Conservation (phyloP, 1,139 yeast genomes). For the Pichia sp. region DNA sequence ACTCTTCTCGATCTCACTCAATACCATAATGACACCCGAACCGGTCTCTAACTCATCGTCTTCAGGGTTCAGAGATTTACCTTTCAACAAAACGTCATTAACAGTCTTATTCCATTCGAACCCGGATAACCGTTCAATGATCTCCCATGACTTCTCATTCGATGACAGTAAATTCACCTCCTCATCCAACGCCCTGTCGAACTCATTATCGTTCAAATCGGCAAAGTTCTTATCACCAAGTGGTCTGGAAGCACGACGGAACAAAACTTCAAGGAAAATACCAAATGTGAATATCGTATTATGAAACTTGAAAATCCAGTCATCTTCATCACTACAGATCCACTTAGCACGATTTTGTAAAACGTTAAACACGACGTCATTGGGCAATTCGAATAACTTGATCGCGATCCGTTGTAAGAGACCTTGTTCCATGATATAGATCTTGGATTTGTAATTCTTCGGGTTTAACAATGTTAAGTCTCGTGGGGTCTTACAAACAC, state of each 20-base stretch:
- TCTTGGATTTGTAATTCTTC: conserved; percentile 16
- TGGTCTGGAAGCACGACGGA: conserved; percentile 12
- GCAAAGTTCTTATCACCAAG: neutral
- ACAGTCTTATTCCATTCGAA: conserved; percentile 16
- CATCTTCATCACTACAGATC: conserved; percentile 12
- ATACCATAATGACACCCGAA: conserved; percentile 7
- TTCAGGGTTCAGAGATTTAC: conserved; percentile 1
- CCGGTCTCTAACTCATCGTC: conserved; percentile 5
- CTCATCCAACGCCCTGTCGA: neutral
- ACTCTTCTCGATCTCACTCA: conserved; percentile 7
- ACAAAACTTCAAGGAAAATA: conserved; percentile 19
- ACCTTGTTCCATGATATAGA: conserved; percentile 14
- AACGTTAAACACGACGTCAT: neutral
- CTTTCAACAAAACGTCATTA: too few relatives aligned
- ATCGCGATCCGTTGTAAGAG: conserved; percentile 11
- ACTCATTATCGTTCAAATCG: conserved; percentile 3
- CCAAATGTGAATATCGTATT: conserved; percentile 14
- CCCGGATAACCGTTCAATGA: conserved; percentile 13
- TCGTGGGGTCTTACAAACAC: conserved; percentile 12
- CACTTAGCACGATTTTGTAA: conserved; percentile 9
- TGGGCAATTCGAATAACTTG: conserved; percentile 8
- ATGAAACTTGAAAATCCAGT: conserved; percentile 18
- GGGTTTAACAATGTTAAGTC: conserved; percentile 15
- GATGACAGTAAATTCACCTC: conserved; percentile 8
- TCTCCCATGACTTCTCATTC: conserved; percentile 10